phyloP scores from a whole-genome alignment of 2,329 filamentous ascomycete genomes.

The Colletotrichum navitas region DNA sequence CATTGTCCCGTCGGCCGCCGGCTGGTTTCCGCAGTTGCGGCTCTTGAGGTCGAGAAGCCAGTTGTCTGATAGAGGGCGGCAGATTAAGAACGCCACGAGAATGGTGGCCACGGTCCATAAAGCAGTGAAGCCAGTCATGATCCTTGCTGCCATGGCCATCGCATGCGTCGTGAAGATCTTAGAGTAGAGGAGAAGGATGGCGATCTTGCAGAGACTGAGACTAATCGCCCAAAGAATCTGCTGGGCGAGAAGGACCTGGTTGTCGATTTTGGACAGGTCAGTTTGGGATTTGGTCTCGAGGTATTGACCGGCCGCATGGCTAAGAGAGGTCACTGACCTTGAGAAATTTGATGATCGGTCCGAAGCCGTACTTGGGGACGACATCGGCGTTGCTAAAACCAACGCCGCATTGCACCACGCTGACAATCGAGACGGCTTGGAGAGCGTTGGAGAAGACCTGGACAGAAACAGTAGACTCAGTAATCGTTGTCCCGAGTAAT shows the following conservation, averaged over 20 bases:
- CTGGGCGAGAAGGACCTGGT: slow-evolving; percentile 44
- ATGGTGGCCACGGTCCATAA: slow-evolving; percentile 48
- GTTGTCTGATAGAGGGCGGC: slow-evolving; percentile 52
- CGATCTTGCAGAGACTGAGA: slow-evolving; percentile 48
- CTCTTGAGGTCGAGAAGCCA: slow-evolving; percentile 47
- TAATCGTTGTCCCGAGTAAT: not conserved
- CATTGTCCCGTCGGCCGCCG: slow-evolving; percentile 48
- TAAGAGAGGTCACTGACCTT: slow-evolving; percentile 14
- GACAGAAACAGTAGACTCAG: not conserved
- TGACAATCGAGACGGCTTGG: slow-evolving; percentile 33
- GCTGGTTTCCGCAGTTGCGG: slow-evolving; percentile 46
- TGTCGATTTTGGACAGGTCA: not conserved
- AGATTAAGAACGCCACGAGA: slow-evolving; percentile 51
- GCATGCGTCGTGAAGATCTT: slow-evolving; percentile 47
- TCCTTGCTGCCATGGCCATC: slow-evolving; percentile 45
- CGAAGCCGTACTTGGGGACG: slow-evolving; percentile 28
- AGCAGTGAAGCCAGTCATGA: slow-evolving; percentile 46
- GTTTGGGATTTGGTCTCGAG: too few relatives aligned
- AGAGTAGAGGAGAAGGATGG: slow-evolving; percentile 49
- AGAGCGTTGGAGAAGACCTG: slow-evolving; percentile 35
- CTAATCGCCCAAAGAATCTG: slow-evolving; percentile 50
- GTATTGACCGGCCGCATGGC: not conserved
- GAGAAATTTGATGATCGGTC: slow-evolving; percentile 35
- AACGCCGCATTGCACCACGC: slow-evolving; percentile 34
- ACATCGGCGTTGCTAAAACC: slow-evolving; percentile 31